Evolutionary conservation across 768 basidiomycete genomes (phyloP).

Genomic region (Calocera viscosa): DNA sequence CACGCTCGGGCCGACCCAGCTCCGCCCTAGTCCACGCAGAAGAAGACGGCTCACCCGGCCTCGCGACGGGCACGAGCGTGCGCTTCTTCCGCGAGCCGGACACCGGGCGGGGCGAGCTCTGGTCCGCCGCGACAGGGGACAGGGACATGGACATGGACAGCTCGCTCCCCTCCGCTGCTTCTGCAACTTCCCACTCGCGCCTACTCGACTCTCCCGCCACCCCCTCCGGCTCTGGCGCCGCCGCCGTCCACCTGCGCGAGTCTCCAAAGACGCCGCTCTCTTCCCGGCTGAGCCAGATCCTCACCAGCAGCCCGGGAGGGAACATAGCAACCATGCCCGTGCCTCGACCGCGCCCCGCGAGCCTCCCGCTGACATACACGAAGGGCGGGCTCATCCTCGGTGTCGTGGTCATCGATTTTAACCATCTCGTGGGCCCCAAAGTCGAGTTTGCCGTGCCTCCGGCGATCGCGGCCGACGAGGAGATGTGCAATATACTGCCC

Average conservation of each 20-base stretch:
- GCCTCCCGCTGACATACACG: not conserved
- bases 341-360: not conserved
- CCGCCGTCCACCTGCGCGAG: not conserved
- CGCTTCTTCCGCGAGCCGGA: not conserved
- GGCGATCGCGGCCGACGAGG: conserved; percentile 65
- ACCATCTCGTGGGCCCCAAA: conserved; percentile 85
- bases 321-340: not conserved
- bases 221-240: not conserved
- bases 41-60: not conserved
- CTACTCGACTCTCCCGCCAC: not conserved
- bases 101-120: not conserved
- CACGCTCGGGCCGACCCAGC: not conserved
- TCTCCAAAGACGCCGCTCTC: not conserved
- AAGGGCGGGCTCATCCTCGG: conserved; percentile 48
- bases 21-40: not conserved
- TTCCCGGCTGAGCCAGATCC: not conserved
- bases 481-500: conserved; percentile 72
- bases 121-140: not conserved
- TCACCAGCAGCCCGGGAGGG: not conserved
- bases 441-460: conserved; percentile 49
- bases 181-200: not conserved
- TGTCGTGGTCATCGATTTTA: conserved; percentile 88
- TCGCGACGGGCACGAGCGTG: not conserved
- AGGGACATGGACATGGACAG: not conserved
- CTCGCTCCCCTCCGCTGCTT: not conserved